Evolutionary conservation across 1,139 yeast species (phyloP).

Genomic region (Scheffersomyces cryptocercus): DNA sequence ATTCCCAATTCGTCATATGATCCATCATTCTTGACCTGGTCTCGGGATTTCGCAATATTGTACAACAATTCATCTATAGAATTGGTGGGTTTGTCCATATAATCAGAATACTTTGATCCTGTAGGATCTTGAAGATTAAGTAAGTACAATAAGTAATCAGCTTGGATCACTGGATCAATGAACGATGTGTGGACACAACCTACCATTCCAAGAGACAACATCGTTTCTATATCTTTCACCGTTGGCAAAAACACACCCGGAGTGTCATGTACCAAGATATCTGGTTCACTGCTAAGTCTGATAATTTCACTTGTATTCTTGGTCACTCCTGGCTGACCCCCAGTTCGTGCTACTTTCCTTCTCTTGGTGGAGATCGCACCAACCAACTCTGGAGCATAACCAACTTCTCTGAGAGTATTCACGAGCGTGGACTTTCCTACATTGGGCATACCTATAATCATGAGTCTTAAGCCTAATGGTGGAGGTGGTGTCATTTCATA

Average conservation of each 20-base stretch:
- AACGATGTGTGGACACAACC: slow-evolving; percentile 75
- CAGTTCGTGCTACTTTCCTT: slow-evolving; percentile 78
- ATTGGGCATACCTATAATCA: slow-evolving; percentile 94
- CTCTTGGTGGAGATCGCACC: slow-evolving; percentile 33
- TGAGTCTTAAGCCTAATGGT: slow-evolving; percentile 75
- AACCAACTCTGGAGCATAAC: slow-evolving; percentile 29
- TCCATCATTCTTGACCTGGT: slow-evolving; percentile 33
- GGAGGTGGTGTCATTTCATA: slow-evolving; percentile 60
- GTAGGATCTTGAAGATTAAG: slow-evolving; percentile 64
- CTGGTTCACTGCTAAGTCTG: slow-evolving; percentile 60
- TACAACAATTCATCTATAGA: slow-evolving; percentile 62
- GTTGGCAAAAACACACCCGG: slow-evolving; percentile 91
- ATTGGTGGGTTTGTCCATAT: slow-evolving; percentile 69
- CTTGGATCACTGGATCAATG: slow-evolving; percentile 82
- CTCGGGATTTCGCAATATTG: slow-evolving; percentile 50
- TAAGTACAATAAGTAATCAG: slow-evolving; percentile 78
- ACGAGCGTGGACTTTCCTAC: slow-evolving; percentile 96
- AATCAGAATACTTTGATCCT: slow-evolving; percentile 48
- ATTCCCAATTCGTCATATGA: slow-evolving; percentile 58
- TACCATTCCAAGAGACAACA: slow-evolving; percentile 73
- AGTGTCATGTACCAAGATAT: slow-evolving; percentile 77
- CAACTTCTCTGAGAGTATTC: slow-evolving; percentile 67
- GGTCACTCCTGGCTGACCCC: slow-evolving; percentile 91
- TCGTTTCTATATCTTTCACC: slow-evolving; percentile 63
- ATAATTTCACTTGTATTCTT: slow-evolving; percentile 77